A percentile compares a stretch with the other conserved stretches of the same genome.
phyloP scores from a whole-genome alignment of 495 filamentous ascomycete species.

The Trichoderma erinaceum region DNA sequence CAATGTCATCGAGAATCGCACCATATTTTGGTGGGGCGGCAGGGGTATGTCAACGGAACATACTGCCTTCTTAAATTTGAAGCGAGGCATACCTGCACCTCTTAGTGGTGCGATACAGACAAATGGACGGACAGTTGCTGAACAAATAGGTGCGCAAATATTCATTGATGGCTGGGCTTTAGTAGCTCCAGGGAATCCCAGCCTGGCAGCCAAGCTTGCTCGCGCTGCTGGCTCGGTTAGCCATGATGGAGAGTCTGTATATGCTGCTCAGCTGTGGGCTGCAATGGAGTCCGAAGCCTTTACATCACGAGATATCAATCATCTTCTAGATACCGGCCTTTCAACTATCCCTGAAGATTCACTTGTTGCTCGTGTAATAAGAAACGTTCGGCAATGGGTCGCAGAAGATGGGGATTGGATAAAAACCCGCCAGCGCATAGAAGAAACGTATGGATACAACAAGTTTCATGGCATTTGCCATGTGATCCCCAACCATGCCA shows the following conservation, averaged over 20 bases:
- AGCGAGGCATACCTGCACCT: slow-evolving; percentile 25
- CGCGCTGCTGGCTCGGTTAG: slow-evolving; percentile 26
- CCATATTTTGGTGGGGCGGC: slow-evolving; percentile 33
- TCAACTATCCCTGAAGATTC: slow-evolving; percentile 21
- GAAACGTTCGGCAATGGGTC: slow-evolving; percentile 24
- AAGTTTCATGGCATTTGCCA: slow-evolving; percentile 29
- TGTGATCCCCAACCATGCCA: slow-evolving; percentile 28
- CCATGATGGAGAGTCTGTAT: slow-evolving; percentile 28
- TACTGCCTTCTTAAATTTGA: slow-evolving; percentile 29
- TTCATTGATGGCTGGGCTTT: slow-evolving; percentile 31
- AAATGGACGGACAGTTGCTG: slow-evolving; percentile 26
- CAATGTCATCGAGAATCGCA: slow-evolving; percentile 23
- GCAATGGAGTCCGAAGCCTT: slow-evolving; percentile 31
- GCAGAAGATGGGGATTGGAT: slow-evolving; percentile 24
- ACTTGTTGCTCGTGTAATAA: slow-evolving; percentile 20
- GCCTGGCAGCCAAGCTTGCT: slow-evolving; percentile 23
- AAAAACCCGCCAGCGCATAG: slow-evolving; percentile 26
- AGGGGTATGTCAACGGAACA: slow-evolving; percentile 31
- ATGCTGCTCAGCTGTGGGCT: slow-evolving; percentile 30
- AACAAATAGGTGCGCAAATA: slow-evolving; percentile 32
- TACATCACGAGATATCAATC: slow-evolving; percentile 22
- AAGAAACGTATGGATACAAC: slow-evolving; percentile 28
- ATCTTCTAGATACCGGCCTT: slow-evolving; percentile 26
- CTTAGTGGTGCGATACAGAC: slow-evolving; percentile 23
- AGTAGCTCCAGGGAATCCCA: slow-evolving; percentile 23